Evolutionary conservation across 352 stramenopile species (phyloP).

Genomic region (Globisporangium nodosum): DNA sequence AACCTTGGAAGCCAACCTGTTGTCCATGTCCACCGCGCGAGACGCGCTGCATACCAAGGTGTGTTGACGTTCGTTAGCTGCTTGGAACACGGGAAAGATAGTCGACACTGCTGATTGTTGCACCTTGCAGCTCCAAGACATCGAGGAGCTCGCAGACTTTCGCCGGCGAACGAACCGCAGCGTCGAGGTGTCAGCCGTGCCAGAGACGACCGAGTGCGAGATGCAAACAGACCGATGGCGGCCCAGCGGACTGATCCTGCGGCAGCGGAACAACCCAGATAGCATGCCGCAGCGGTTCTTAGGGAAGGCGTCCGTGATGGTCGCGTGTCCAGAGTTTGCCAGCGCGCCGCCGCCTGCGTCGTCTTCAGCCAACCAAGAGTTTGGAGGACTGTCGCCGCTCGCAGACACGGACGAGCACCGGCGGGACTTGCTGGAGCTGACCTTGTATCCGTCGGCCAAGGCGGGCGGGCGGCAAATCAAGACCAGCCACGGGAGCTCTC

Average conservation of each 20-base stretch:
- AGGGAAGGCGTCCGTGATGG: conserved; percentile 64
- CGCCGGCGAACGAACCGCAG: conserved; percentile 54
- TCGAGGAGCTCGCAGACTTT: conserved; percentile 47
- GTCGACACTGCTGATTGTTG: background rate
- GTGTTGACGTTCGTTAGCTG: background rate
- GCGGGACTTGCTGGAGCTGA: conserved; percentile 50
- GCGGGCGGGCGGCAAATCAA: conserved; percentile 54
- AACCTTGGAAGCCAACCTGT: conserved; percentile 25
- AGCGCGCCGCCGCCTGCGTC: conserved; percentile 8
- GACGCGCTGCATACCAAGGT: conserved; percentile 40
- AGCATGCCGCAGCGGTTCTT: conserved; percentile 68
- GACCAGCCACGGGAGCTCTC: conserved; percentile 42
- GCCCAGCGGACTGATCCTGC: conserved; percentile 62
- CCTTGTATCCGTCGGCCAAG: conserved; percentile 43
- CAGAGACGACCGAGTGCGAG: conserved; percentile 35
- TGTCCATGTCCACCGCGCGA: conserved; percentile 25
- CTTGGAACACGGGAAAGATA: background rate
- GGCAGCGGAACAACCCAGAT: conserved; percentile 59
- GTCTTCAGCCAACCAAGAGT: conserved; percentile 19
- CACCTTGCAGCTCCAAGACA: conserved; percentile 39
- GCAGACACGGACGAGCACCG: conserved; percentile 30
- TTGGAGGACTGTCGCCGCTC: background rate
- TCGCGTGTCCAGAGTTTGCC: conserved; percentile 50
- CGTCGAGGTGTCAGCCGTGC: conserved; percentile 43
- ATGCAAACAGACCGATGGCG: conserved; percentile 76